Evolutionary conservation across 768 basidiomycete species (phyloP).

Genomic region (Amanita jacksonii): DNA sequence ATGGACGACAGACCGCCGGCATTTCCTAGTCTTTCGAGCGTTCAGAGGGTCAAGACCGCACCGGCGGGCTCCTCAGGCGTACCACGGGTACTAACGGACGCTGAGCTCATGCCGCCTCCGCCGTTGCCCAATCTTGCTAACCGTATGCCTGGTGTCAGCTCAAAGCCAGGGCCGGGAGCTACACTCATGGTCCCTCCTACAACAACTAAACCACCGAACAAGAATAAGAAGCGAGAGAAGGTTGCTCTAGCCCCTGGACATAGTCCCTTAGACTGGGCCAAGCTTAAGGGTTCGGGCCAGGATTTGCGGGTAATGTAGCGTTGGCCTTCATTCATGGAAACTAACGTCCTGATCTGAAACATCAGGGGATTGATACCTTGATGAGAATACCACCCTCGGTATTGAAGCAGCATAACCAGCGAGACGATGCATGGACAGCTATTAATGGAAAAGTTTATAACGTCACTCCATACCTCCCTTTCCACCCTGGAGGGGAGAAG

Average conservation of each 20-base stretch:
- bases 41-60: constrained; percentile 43
- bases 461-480: constrained; percentile 83
- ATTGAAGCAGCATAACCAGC: constrained; percentile 72
- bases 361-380: constrained; percentile 58
- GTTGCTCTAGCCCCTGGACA: constrained; percentile 88
- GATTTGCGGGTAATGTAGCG: constrained; percentile 75
- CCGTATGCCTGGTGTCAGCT: constrained; percentile 28
- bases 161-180: constrained; percentile 15
- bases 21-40: constrained; percentile 65
- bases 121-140: constrained; percentile 31
- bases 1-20: constrained; percentile 58
- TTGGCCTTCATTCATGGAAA: constrained; percentile 5
- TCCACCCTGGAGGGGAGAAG: constrained; percentile 90
- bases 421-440: constrained; percentile 87
- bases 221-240: constrained; percentile 54
- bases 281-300: constrained; percentile 67
- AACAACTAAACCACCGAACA: constrained; percentile 47
- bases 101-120: constrained; percentile 47
- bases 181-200: constrained; percentile 49
- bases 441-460: constrained; percentile 96
- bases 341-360: background rate
- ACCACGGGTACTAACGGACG: constrained; percentile 21
- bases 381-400: constrained; percentile 67
- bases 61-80: background rate
- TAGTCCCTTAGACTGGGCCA: constrained; percentile 91